Conservation (phyloP, 306 rosid species). For the Acacia crassicarpa region DNA sequence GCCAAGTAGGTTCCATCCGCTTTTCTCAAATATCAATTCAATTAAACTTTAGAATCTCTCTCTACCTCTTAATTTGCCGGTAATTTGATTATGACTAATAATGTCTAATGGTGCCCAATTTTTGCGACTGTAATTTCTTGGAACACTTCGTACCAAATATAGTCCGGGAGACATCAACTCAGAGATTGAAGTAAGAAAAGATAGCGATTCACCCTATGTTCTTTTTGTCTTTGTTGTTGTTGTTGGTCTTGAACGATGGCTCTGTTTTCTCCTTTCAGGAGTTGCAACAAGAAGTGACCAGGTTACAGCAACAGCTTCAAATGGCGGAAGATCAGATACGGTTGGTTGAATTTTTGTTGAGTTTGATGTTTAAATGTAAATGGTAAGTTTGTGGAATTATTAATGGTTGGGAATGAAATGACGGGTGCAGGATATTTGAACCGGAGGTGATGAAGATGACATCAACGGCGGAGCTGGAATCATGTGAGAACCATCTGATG, state of each 20-base stretch:
- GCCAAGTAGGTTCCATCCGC: slow-evolving; percentile 43
- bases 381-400: background rate
- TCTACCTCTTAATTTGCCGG: background rate
- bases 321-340: slow-evolving; percentile 79
- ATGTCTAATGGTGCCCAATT: background rate
- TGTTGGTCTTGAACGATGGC: background rate
- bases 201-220: background rate
- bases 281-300: slow-evolving; percentile 63
- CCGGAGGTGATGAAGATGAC: slow-evolving; percentile 69
- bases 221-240: background rate
- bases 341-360: slow-evolving; percentile 25
- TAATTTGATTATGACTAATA: background rate
- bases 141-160: background rate
- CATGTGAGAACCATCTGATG: slow-evolving; percentile 58
- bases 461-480: slow-evolving; percentile 64
- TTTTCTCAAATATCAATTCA: background rate
- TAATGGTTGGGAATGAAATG: background rate
- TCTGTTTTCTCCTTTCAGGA: slow-evolving; percentile 43
- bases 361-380: background rate
- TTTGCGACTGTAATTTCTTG: slow-evolving; percentile 1
- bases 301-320: slow-evolving; percentile 79
- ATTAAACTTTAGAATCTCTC: background rate
- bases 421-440: slow-evolving; percentile 54
- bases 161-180: slow-evolving; percentile 58
- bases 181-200: slow-evolving; percentile 45